Percentiles rank a stretch among this genome's conserved stretches.
These are phyloP conservation scores for Magnolia changhungtana DNA, from an alignment of 164 flowering plant genomes.

Conservation along the genomic window DNA sequence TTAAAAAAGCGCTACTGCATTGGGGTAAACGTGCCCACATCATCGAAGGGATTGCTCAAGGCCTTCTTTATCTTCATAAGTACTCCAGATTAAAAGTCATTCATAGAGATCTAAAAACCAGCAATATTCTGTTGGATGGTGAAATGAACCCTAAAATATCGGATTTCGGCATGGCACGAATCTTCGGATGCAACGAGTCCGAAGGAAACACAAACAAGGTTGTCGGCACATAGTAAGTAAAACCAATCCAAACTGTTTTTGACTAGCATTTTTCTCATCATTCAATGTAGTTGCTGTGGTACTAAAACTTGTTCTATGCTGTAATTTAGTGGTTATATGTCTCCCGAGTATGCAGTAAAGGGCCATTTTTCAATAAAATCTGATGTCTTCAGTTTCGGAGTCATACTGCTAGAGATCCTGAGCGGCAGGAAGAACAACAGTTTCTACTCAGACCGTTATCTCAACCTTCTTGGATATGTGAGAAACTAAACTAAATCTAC, in stretches of 20 bases:
- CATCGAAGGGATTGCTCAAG: slow-evolving; percentile 34
- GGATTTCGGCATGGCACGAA: slow-evolving; percentile 47
- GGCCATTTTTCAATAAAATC: slow-evolving; percentile 48
- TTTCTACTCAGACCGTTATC: not conserved
- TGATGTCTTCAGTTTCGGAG: slow-evolving; percentile 58
- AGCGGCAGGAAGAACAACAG: slow-evolving; percentile 36
- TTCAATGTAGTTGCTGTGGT: not conserved
- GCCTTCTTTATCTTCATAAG: slow-evolving; percentile 43
- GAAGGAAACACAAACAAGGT: slow-evolving; percentile 24
- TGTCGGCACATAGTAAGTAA: slow-evolving; percentile 45
- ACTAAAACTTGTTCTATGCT: not conserved
- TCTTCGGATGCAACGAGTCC: slow-evolving; percentile 27
- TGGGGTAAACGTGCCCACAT: slow-evolving; percentile 35
- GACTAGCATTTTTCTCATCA: not conserved
- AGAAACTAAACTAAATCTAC: not conserved
- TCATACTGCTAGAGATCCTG: slow-evolving; percentile 41
- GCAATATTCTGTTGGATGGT: slow-evolving; percentile 37
- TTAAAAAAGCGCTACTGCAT: slow-evolving; percentile 1
- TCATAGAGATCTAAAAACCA: slow-evolving; percentile 47
- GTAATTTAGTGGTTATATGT: slow-evolving; percentile 47
- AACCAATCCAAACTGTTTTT: not conserved
- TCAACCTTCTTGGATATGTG: not conserved
- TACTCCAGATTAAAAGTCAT: slow-evolving; percentile 38
- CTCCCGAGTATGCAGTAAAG: slow-evolving; percentile 51
- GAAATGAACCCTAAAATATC: slow-evolving; percentile 45